Conservation (phyloP, 495 filamentous ascomycete species). For the Neurospora sp. region DNA sequence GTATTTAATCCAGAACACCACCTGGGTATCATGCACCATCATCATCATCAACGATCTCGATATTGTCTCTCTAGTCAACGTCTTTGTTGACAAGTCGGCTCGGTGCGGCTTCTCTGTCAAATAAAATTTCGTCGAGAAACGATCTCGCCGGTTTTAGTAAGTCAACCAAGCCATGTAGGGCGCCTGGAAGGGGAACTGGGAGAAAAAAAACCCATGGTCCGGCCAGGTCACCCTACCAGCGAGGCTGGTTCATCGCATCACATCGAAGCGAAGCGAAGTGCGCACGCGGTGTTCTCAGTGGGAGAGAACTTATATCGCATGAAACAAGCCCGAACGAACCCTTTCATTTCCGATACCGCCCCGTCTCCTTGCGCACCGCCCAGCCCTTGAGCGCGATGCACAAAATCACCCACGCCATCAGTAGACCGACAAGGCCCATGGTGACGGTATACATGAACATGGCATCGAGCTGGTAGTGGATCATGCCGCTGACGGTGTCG, state of each 20-base stretch:
- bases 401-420: conserved; percentile 78
- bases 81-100: neutral
- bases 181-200: neutral
- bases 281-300: neutral
- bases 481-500: conserved; percentile 68
- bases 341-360: neutral
- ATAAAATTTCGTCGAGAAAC: neutral
- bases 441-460: conserved; percentile 94
- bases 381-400: conserved; percentile 83
- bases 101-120: neutral
- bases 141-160: neutral
- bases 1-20: neutral
- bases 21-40: neutral
- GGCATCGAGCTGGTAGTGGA: conserved; percentile 58
- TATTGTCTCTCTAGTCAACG: neutral
- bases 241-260: neutral
- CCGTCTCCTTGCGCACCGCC: conserved; percentile 56
- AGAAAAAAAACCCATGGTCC: neutral
- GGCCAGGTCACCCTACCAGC: neutral
- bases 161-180: neutral
- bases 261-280: neutral
- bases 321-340: neutral
- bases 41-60: neutral
- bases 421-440: conserved; percentile 69
- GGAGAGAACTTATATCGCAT: neutral